These are phyloP conservation scores for Cadophora sp. DNA, from an alignment of 2,329 filamentous ascomycete genomes.

Conservation along the genomic window DNA sequence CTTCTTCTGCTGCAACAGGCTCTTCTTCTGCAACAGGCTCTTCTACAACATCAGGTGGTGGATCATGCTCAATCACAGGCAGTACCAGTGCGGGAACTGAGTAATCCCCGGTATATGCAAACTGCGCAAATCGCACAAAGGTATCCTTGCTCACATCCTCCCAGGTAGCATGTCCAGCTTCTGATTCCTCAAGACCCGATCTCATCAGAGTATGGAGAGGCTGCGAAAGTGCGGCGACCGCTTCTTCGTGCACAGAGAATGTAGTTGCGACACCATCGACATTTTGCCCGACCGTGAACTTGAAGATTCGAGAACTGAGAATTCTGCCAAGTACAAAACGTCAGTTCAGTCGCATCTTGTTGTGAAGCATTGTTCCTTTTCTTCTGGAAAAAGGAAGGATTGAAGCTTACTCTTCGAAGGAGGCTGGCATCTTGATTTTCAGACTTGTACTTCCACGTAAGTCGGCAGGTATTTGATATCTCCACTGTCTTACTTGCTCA, in stretches of 20 bases:
- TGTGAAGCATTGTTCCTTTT: no score
- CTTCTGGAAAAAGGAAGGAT: no score
- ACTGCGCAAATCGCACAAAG: slow-evolving; percentile 34
- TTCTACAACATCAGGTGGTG: no score
- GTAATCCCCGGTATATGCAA: slow-evolving; percentile 38
- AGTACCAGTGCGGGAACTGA: slow-evolving; percentile 24
- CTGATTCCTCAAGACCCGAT: slow-evolving; percentile 18
- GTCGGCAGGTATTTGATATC: neutral
- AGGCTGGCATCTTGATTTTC: slow-evolving; percentile 24
- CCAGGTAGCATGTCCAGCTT: slow-evolving; percentile 25
- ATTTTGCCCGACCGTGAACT: slow-evolving; percentile 33
- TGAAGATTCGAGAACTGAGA: slow-evolving; percentile 31
- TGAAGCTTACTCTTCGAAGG: slow-evolving; percentile 29
- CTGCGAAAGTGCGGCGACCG: slow-evolving; percentile 33
- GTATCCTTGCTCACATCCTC: slow-evolving; percentile 31
- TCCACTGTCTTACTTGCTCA: neutral
- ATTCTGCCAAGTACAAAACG: slow-evolving; percentile 25
- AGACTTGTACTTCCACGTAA: neutral
- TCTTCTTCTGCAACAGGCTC: no score
- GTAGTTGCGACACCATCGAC: slow-evolving; percentile 27
- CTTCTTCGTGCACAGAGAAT: slow-evolving; percentile 33
- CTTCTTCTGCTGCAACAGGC: no score
- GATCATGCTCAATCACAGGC: no score
- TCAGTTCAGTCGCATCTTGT: neutral
- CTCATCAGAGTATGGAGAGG: slow-evolving; percentile 26